Evolutionary conservation across 768 basidiomycete species (phyloP), one percentile per base, ranked within the genome.

Genomic region (Dacryopinax primogenitus): DNA sequence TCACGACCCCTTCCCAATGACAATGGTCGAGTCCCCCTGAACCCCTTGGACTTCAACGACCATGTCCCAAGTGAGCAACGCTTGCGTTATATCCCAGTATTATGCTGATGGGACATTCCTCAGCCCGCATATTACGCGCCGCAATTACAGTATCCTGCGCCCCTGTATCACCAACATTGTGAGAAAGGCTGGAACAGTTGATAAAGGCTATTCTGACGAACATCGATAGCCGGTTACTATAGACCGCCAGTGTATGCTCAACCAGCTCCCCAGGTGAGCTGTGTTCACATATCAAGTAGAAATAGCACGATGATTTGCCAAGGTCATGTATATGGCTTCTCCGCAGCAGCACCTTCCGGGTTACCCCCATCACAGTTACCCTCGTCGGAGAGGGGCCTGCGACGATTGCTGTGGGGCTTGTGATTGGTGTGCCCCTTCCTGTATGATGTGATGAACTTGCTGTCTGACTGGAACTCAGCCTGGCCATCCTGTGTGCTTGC

Each of bases 1-100:
- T 21, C 13, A 21, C 45, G 45, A 23, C 51, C 26, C 51, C 51
- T 32, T 58, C 26, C 23, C 23, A 11, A 30, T 58, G 32, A 3
- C 13, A 28, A 30, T 30, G 51, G 51, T 28, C 26, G 26, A 28
- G 13, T 58, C 15, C 51, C 51, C 51, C 51, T 58, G 51, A 58
- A 32, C 51, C 51, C 51, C 51, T 32, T 32, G 3, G 51, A 23
- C 51, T 15, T 58, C 51, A 32, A 58, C 51, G 11, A 58, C 51
- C 51, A 58, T 58, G 51, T 58, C 51, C 13, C 51, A 58, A 58
- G 51, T 58, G 51, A 58, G 51, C 51, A 26, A 15, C 21, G 41
- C 41, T 23, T 18, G 23, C 41, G 18, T 28, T 9, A 30, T 30
- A 26, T 58, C 51, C 23, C 23, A 7, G 6, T 23, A 11, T 6